phyloP scores from a whole-genome alignment of 2,329 filamentous ascomycete species.

The Trichoderma citrinoviride region DNA sequence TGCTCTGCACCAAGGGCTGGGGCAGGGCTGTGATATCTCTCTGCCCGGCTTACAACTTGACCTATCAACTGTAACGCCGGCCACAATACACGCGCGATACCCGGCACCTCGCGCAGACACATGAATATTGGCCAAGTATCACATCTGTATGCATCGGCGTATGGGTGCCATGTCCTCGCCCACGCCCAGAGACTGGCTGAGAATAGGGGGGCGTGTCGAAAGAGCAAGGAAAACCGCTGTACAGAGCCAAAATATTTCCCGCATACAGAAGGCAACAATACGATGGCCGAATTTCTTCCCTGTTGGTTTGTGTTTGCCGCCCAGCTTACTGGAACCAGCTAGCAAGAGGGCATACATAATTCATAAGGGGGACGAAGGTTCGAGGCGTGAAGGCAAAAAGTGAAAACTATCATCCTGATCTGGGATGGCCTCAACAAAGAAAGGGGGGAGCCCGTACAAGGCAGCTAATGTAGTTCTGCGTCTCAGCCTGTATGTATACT shows the following conservation, averaged over 20 bases:
- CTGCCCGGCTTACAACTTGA: background rate
- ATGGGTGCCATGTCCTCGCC: background rate
- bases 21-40: constrained; percentile 1
- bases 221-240: background rate
- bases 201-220: background rate
- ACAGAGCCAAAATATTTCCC: constrained; percentile 8
- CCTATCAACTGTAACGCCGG: background rate
- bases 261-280: background rate
- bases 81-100: background rate
- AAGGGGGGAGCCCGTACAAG: background rate
- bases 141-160: background rate
- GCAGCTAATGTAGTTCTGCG: too few species aligned
- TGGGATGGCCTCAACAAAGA: constrained; percentile 9
- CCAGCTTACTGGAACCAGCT: constrained; percentile 14
- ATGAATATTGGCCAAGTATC: background rate
- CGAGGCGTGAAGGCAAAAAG: constrained; percentile 2
- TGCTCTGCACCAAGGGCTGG: background rate
- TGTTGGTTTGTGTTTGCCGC: background rate
- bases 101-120: background rate
- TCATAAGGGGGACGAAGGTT: background rate
- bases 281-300: background rate
- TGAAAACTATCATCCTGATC: constrained; percentile 19
- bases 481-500: too few species aligned
- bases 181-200: background rate
- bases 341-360: background rate